A percentile compares a stretch with the other conserved stretches of the same genome.
phyloP scores from a whole-genome alignment of 1,284 basidiomycete genomes.

The Albatrellus sp. region DNA sequence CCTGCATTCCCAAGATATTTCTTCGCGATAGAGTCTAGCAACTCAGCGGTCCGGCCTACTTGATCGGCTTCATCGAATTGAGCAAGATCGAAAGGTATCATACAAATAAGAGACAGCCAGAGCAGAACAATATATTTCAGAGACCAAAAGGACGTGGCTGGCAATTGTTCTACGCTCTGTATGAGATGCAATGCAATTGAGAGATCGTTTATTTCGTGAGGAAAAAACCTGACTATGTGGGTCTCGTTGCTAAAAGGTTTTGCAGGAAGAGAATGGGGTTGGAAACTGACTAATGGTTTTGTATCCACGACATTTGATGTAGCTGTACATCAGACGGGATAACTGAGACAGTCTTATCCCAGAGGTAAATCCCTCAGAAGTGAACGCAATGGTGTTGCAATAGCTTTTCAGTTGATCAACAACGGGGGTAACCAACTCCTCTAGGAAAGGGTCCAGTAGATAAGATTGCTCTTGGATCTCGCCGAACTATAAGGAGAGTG shows the following conservation, averaged over 20 bases:
- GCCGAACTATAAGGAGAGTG: conserved; percentile 46
- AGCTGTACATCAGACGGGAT: conserved; percentile 64
- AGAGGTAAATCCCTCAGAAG: conserved; percentile 22
- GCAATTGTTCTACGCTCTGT: conserved; percentile 30
- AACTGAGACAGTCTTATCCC: conserved; percentile 35
- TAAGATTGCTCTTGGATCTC: conserved; percentile 92
- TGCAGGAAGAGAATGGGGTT: neutral
- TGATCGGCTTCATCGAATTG: conserved; percentile 61
- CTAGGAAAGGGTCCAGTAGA: conserved; percentile 92
- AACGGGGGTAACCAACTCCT: conserved; percentile 69
- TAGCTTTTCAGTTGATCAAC: conserved; percentile 53
- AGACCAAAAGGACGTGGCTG: conserved; percentile 52
- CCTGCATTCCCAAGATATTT: conserved; percentile 57
- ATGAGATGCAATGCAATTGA: conserved; percentile 64
- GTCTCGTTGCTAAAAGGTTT: conserved; percentile 9
- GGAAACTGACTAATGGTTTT: conserved; percentile 77
- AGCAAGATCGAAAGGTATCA: conserved; percentile 85
- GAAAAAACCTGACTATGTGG: conserved; percentile 76
- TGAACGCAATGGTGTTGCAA: conserved; percentile 33
- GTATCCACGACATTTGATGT: conserved; percentile 84
- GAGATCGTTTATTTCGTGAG: conserved; percentile 79
- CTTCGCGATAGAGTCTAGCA: conserved; percentile 51
- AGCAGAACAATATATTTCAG: conserved; percentile 77
- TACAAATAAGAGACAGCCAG: conserved; percentile 90
- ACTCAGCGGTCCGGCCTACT: conserved; percentile 34